phyloP scores from a whole-genome alignment of 805 yeast species.

The Zygosaccharomyces rouxii region DNA sequence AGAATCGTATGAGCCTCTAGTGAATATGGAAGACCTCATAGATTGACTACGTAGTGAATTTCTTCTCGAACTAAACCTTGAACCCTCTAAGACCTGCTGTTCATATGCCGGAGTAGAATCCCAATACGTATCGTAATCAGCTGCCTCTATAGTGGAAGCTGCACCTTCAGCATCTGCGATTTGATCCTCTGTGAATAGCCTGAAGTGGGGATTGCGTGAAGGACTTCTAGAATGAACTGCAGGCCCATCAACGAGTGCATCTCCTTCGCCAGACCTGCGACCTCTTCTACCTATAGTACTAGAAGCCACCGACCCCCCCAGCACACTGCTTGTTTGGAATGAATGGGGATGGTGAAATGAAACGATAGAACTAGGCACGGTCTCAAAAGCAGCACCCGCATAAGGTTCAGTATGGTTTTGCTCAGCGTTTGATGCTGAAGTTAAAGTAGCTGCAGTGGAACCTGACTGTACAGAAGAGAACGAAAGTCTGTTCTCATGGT shows the following conservation, averaged over 20 bases:
- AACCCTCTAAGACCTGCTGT: constrained; percentile 38
- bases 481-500: constrained; percentile 21
- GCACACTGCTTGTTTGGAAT: constrained; percentile 33
- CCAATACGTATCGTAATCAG: constrained; percentile 75
- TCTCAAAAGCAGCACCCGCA: constrained; percentile 73
- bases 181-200: constrained; percentile 78
- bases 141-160: constrained; percentile 67
- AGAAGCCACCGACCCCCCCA: constrained; percentile 17
- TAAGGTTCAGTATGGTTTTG: constrained; percentile 68
- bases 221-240: constrained; percentile 33
- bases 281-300: constrained; percentile 31
- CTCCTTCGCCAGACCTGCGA: constrained; percentile 28
- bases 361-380: constrained; percentile 72
- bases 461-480: constrained; percentile 34
- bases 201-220: constrained; percentile 48
- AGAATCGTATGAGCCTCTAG: constrained; percentile 15
- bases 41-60: constrained; percentile 24
- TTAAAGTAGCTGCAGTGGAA: constrained; percentile 32
- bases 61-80: constrained; percentile 24
- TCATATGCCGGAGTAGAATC: constrained; percentile 49
- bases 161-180: constrained; percentile 79
- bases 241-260: constrained; percentile 34
- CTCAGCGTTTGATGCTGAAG: constrained; percentile 36
- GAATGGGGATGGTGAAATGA: constrained; percentile 71
- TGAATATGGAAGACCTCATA: constrained; percentile 21